These are phyloP conservation scores for Scutellaria baicalensis DNA, from an alignment of 257 asterid genomes.

Conservation along the genomic window DNA sequence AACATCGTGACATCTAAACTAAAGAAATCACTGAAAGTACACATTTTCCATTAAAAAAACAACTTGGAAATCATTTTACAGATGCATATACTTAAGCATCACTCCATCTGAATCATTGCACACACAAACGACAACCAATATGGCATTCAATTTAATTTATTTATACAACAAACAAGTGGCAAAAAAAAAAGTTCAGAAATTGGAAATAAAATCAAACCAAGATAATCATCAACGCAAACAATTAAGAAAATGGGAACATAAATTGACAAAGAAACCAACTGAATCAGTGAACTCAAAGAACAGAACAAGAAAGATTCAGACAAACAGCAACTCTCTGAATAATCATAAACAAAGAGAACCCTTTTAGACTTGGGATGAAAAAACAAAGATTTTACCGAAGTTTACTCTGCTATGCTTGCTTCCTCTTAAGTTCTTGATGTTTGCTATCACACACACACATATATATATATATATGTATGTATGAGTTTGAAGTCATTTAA, in stretches of 20 bases:
- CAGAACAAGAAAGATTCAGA: not conserved
- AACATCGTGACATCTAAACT: not conserved
- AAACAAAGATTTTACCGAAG: not conserved
- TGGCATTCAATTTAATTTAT: not conserved
- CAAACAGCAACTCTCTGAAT: not conserved
- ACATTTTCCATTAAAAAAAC: not conserved
- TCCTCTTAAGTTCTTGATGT: not conserved
- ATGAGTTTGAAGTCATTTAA: not conserved
- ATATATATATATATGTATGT: not conserved
- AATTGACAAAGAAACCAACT: not conserved
- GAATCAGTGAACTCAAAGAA: not conserved
- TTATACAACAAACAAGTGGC: not conserved
- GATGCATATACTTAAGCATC: slow-evolving; percentile 5
- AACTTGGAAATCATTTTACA: slow-evolving; percentile 1
- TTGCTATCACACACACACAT: too few species aligned
- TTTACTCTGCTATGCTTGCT: not conserved
- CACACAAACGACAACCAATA: not conserved
- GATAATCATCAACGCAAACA: not conserved
- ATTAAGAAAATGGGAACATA: not conserved
- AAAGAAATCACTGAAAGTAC: not conserved
- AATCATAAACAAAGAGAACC: slow-evolving; percentile 14
- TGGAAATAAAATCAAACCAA: not conserved
- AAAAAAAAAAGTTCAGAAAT: not conserved
- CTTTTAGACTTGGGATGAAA: not conserved
- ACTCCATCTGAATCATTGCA: slow-evolving; percentile 19